Conservation (phyloP, 169 alveolate species). For the Eimeria zaria region DNA sequence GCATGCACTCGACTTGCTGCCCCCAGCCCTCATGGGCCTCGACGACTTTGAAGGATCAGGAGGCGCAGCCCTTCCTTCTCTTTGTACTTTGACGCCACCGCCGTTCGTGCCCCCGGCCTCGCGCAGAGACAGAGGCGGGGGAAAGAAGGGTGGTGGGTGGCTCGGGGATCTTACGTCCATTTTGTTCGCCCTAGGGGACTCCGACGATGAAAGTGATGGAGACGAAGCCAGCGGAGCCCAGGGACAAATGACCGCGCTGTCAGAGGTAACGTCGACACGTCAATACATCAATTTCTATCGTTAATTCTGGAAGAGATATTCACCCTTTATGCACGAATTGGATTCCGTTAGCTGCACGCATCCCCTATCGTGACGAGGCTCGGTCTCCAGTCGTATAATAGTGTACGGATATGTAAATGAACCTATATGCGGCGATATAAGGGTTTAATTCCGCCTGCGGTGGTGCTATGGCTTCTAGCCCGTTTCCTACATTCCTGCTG, state of each 20-base stretch:
- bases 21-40: constrained; percentile 74
- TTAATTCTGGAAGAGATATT: neutral
- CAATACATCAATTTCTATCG: neutral
- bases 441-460: neutral
- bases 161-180: constrained; percentile 81
- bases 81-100: constrained; percentile 72
- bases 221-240: constrained; percentile 47
- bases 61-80: constrained; percentile 80
- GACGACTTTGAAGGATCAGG: constrained; percentile 80
- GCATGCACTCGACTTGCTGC: constrained; percentile 81
- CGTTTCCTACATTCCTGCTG: neutral
- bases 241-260: constrained; percentile 37
- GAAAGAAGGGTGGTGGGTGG: constrained; percentile 70
- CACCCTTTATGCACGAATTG: neutral
- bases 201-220: constrained; percentile 81
- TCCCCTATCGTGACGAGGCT: neutral
- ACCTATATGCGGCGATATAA: neutral
- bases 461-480: neutral
- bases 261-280: constrained; percentile 24
- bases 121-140: constrained; percentile 45
- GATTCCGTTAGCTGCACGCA: neutral
- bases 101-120: constrained; percentile 78
- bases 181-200: constrained; percentile 78
- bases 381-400: neutral
- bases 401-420: neutral